Evolutionary conservation across 768 basidiomycete genomes (phyloP).

Genomic region (Lanmaoa rubissima): DNA sequence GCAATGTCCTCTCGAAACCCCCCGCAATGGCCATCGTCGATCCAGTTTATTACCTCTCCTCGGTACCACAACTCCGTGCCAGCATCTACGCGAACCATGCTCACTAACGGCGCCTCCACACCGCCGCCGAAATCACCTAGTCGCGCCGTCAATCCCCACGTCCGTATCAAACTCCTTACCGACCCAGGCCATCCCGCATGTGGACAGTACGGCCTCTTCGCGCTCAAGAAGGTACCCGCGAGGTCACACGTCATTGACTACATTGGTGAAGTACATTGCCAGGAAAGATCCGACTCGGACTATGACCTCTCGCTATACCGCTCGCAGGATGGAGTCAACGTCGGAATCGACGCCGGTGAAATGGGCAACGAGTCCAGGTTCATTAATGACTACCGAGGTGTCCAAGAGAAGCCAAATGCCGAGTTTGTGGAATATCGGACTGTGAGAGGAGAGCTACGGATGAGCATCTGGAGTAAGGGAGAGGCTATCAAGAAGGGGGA

Average conservation of each 20-base stretch:
- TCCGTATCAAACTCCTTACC: conserved; percentile 58
- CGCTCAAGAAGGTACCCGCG: conserved; percentile 64
- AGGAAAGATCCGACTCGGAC: conserved; percentile 70
- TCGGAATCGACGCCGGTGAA: conserved; percentile 73
- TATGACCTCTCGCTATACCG: conserved; percentile 86
- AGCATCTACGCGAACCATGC: conserved; percentile 37
- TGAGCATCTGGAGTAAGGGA: conserved; percentile 70
- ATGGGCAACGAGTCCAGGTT: conserved; percentile 89
- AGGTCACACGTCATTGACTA: conserved; percentile 76
- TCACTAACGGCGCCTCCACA: conserved; percentile 28
- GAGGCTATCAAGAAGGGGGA: conserved; percentile 71
- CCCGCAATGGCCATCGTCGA: conserved; percentile 49
- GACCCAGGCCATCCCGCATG: conserved; percentile 65
- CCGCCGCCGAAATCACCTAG: background rate
- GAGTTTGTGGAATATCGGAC: conserved; percentile 60
- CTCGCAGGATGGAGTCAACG: conserved; percentile 50
- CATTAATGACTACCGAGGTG: conserved; percentile 86
- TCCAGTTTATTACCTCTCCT: conserved; percentile 53
- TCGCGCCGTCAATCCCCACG: conserved; percentile 29
- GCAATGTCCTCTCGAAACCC: conserved; percentile 29
- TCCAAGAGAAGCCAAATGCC: conserved; percentile 67
- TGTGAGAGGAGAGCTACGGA: conserved; percentile 59
- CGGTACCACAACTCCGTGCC: conserved; percentile 61
- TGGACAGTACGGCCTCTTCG: conserved; percentile 82
- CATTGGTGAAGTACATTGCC: conserved; percentile 79